A percentile compares a stretch with the other conserved stretches of the same genome.
These are phyloP conservation scores for Yamadazyma taylorii DNA, from an alignment of 1,139 yeast species.

Conservation along the genomic window DNA sequence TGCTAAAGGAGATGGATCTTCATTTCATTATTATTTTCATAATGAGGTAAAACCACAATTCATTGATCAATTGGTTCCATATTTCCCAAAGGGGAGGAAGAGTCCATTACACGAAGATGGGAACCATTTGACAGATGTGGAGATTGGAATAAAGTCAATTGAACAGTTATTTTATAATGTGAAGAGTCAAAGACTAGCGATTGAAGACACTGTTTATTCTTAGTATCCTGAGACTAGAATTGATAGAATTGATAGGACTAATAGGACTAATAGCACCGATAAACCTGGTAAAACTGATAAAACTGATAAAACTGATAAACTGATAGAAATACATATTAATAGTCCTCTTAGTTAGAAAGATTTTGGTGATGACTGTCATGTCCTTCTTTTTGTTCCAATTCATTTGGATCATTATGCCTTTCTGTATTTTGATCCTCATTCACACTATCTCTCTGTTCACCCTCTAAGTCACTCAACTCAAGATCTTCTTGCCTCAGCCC, in stretches of 20 bases:
- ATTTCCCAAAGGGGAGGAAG: conserved; percentile 24
- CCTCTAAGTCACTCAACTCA: conserved; percentile 10
- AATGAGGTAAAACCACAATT: conserved; percentile 20
- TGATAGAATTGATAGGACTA: too few species aligned
- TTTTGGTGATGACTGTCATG: too few species aligned
- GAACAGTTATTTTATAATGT: conserved; percentile 27
- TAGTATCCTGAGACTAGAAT: too few species aligned
- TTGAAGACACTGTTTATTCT: conserved; percentile 11
- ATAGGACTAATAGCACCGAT: too few species aligned
- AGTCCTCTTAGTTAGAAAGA: too few species aligned
- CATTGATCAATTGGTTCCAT: conserved; percentile 23
- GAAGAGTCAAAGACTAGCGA: conserved; percentile 15
- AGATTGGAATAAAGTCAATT: conserved; percentile 21
- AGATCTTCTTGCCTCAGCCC: conserved; percentile 2
- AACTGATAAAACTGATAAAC: too few species aligned
- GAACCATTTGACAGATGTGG: conserved; percentile 23
- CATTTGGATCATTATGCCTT: too few species aligned
- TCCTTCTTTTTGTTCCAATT: too few species aligned
- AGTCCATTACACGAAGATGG: conserved; percentile 28
- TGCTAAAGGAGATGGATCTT: conserved; percentile 21
- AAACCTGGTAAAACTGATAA: too few species aligned
- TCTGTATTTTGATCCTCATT: too few species aligned
- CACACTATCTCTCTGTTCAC: too few species aligned
- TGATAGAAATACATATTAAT: too few species aligned
- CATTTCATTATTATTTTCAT: conserved; percentile 28